These are phyloP conservation scores for Juncus inflexus DNA, from an alignment of 176 grass and related monocot genomes.

Conservation along the genomic window DNA sequence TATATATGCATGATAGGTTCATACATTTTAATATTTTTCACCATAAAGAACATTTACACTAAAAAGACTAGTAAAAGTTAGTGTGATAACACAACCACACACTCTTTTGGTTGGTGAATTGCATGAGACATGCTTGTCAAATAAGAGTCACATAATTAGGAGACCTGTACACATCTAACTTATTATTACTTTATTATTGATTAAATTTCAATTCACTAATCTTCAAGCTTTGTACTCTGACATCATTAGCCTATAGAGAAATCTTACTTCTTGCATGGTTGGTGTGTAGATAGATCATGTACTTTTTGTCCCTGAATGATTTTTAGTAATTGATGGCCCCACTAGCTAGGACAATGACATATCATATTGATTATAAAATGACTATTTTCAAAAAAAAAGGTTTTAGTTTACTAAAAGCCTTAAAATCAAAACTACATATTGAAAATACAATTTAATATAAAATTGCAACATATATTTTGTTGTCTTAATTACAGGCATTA, in stretches of 20 bases:
- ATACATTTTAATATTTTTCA: too few species aligned
- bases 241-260: conserved; percentile 18
- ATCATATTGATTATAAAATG: not conserved
- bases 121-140: conserved; percentile 20
- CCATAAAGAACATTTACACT: too few species aligned
- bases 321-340: not conserved
- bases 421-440: not conserved
- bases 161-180: conserved; percentile 18
- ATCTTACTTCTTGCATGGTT: conserved; percentile 1
- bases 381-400: not conserved
- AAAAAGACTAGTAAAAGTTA: too few species aligned
- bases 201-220: conserved; percentile 4
- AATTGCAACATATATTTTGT: not conserved
- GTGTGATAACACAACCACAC: too few species aligned
- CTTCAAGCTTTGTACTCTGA: conserved; percentile 6
- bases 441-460: not conserved
- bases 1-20: not conserved
- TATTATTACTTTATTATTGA: conserved; percentile 6
- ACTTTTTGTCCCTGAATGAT: conserved; percentile 3
- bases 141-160: conserved; percentile 10
- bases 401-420: not conserved
- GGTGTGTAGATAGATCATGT: conserved; percentile 5
- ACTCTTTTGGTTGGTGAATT: conserved; percentile 19
- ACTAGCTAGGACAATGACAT: not conserved
- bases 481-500: conserved; percentile 17